Base-by-base conservation (phyloP, 139 green algal species). In the Micromonas commoda region DNA sequence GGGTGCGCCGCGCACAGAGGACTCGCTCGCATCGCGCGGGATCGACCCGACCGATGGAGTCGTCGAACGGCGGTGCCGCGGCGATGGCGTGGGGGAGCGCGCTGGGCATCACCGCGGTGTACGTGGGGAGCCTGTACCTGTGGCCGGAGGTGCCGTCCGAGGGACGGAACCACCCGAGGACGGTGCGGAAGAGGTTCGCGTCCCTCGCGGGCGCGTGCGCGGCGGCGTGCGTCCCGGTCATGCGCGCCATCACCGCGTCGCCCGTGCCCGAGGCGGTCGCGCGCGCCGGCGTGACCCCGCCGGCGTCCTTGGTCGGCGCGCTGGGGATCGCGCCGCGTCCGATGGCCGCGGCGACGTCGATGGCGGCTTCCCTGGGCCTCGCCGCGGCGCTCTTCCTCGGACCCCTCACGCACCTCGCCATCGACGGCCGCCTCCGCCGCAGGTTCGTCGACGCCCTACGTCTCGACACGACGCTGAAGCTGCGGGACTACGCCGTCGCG, bases 401-500 rank as follows among this genome's bases (percentile, higher is more conserved):
- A 16, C 31, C 31, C 9, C 31, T 71, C 9, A 71, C 64, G 64
- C 32, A 38, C 64, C 64, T 51, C 28, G 53, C 24, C n/a, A 32
- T 51, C n/a, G 53, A 53, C 28, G 51, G 51, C 24, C 35, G 5
- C 3, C 24, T 29, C 51, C 28, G 24, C 37, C 31, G 13, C 51
- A 64, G 24, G 24, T 51, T 68, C 61, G 61, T 9, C 61, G 61
- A 68, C 61, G 61, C 26, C 4, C 16, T 68, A 13, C 6, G 61
- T 16, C 4, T 29, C 26, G n/a, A 32, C 61, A 32, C 61, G 61
- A 20, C 16, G 61, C 16, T 29, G 26, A 68, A 68, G 16, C 61
- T 64, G 2, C 54, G 90, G 33, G 81, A 92, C 77, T 68, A 80
- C 13, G 1, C 88, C 1, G 64, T 89, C 0, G 89, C 87, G 0